A percentile compares a stretch with the other conserved stretches of the same genome.
phyloP scores from a whole-genome alignment of 495 filamentous ascomycete genomes.

The Neohortaea acidophila region DNA sequence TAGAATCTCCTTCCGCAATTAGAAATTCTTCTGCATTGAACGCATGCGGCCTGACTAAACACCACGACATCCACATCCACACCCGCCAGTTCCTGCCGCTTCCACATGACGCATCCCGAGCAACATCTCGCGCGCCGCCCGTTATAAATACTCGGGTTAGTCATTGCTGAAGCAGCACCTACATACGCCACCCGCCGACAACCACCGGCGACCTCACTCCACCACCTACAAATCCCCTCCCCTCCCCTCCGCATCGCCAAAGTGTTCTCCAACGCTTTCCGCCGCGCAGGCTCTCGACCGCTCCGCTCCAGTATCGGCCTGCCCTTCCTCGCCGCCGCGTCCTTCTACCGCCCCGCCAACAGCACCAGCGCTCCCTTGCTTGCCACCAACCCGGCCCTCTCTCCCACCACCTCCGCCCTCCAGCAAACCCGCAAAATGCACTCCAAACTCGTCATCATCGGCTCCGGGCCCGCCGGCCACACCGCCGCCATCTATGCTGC shows the following conservation, averaged over 20 bases:
- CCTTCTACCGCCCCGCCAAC: constrained; percentile 40
- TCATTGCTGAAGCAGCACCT: too few species aligned
- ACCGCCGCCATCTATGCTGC: constrained; percentile 93
- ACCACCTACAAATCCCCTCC: too few species aligned
- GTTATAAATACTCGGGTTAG: too few species aligned
- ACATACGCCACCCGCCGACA: too few species aligned
- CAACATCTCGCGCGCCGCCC: too few species aligned
- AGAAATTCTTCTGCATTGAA: too few species aligned
- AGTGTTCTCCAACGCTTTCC: constrained; percentile 71
- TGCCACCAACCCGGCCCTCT: constrained; percentile 36
- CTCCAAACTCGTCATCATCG: constrained; percentile 29
- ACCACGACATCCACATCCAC: too few species aligned
- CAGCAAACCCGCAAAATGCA: constrained; percentile 27
- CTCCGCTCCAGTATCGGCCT: constrained; percentile 46
- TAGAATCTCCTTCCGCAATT: too few species aligned
- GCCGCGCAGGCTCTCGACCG: constrained; percentile 39
- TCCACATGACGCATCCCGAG: too few species aligned
- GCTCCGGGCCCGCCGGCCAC: constrained; percentile 89
- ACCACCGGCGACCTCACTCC: too few species aligned
- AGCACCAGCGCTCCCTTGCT: constrained; percentile 20
- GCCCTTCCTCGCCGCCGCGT: constrained; percentile 48
- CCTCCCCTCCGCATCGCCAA: constrained; percentile 34
- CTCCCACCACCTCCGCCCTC: constrained; percentile 22
- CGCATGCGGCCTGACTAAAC: too few species aligned
- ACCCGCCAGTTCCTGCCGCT: too few species aligned